Base-by-base conservation (phyloP, 2,329 filamentous ascomycete species). In the Hypoxylon sp. region DNA sequence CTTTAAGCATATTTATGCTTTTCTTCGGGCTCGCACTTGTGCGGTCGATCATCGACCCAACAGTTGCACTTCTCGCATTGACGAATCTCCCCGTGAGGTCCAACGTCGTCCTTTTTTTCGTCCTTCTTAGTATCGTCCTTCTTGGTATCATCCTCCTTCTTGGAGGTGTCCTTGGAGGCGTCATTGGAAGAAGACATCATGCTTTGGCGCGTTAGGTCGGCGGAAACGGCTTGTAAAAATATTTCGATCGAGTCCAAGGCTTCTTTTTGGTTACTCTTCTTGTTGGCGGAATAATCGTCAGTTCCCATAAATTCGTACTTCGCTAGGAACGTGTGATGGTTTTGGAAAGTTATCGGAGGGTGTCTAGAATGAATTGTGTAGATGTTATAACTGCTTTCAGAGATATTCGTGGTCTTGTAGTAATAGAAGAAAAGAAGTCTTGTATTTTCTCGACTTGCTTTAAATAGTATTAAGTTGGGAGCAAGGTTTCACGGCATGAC, bases 11-110 rank as follows among this genome's bases (percentile, higher is more conserved):
- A 65, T 45, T 57, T 62, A 21, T 65, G 45, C 53, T 65, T 68
- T 1, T 65, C 46, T 25, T 58, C 43, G 1, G 61, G 61, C 23
- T 59, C 57, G 30, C 65, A 68, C 19, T 38, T 53, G 14, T 68
- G 65, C 2, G 7, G 19, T 28, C 49, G 45, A 17, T 56, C 57
- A 21, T 65, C 61, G 14, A 17, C 25, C 61, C 65, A 68, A 28
- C 61, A 68, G 11, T 65, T 17, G 45, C 65, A 68, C 19, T 58
- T 17, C 21, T 56, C 9, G 13, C 65, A 68, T 11, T 65, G 38
- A 7, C 14, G 9, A 9, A 62, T 32, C 5, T 50, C 21, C 2
- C 52, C 61, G 1, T 46, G 13, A 10, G 46, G 14, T 58, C 56
- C 7, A 38, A 3, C 6, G 48, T 50, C 34, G 4, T 25, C n/a